phyloP scores from a whole-genome alignment of 768 basidiomycete genomes.

The Rhodotorula paludigena region DNA sequence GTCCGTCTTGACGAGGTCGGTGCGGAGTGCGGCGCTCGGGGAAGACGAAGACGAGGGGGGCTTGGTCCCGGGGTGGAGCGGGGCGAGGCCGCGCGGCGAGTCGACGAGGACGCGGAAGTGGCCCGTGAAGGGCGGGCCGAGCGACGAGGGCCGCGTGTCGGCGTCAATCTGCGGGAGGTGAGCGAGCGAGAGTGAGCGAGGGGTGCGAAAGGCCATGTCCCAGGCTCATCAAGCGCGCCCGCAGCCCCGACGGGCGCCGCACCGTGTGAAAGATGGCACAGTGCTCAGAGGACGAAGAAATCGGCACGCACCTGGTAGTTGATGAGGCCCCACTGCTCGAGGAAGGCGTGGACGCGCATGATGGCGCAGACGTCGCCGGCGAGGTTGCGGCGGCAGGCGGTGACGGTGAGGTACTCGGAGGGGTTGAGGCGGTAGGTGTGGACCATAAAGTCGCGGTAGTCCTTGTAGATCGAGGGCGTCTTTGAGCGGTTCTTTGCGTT shows the following conservation, averaged over 20 bases:
- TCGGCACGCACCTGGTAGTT: conserved; percentile 98
- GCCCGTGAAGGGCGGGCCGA: conserved; percentile 95
- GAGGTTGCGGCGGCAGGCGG: conserved; percentile 89
- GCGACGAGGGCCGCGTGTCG: conserved; percentile 84
- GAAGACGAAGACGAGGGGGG: conserved; percentile 7
- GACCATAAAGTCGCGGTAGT: conserved; percentile 99
- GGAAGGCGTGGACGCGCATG: conserved; percentile 97
- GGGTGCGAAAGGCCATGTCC: too few species aligned
- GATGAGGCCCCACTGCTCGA: conserved; percentile 97
- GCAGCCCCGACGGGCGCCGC: too few species aligned
- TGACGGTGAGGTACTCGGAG: conserved; percentile 91
- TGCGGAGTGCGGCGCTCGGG: conserved; percentile 11
- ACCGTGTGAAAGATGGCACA: too few species aligned
- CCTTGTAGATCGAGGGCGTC: conserved; percentile 95
- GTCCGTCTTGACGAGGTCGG: conserved; percentile 39
- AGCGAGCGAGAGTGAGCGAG: too few species aligned
- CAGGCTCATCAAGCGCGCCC: too few species aligned
- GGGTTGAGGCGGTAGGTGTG: conserved; percentile 94
- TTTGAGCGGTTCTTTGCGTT: conserved; percentile 89
- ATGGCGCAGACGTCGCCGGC: conserved; percentile 98
- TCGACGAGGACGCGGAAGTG: conserved; percentile 98
- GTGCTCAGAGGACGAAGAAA: conserved; percentile 1
- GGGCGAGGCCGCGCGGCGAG: conserved; percentile 90
- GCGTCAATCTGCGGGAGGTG: conserved; percentile 75
- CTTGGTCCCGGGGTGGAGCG: conserved; percentile 60